Conservation (phyloP, 1,284 basidiomycete species). For the Hymenochaete sp. region DNA sequence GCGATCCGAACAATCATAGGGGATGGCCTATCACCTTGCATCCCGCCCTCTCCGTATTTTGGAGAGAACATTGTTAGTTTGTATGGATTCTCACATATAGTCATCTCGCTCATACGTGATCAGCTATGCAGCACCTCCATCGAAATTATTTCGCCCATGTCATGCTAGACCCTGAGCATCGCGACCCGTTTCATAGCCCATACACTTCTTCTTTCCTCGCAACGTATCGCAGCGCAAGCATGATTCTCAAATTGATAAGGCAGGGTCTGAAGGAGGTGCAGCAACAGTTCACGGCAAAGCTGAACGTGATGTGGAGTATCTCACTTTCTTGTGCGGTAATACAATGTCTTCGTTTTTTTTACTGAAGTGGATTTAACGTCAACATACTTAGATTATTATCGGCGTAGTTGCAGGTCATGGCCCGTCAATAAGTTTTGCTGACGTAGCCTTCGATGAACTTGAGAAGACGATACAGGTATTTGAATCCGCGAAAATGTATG, state of each 20-base stretch:
- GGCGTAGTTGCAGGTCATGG: conserved; percentile 16
- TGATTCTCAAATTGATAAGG: conserved; percentile 2
- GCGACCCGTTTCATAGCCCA: conserved; percentile 17
- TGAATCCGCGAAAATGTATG: neutral
- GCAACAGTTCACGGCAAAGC: too few species aligned
- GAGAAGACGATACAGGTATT: conserved; percentile 5
- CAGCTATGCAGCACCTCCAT: conserved; percentile 12
- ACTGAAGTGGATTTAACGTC: too few species aligned
- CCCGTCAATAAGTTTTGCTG: conserved; percentile 12
- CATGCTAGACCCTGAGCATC: conserved; percentile 11
- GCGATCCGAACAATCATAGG: too few species aligned
- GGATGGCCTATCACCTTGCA: conserved; percentile 7
- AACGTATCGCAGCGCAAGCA: conserved; percentile 13
- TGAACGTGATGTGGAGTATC: neutral
- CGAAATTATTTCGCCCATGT: conserved; percentile 17
- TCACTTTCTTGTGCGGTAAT: neutral
- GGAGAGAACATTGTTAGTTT: conserved; percentile 2
- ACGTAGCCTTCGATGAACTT: conserved; percentile 14
- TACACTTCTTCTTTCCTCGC: conserved; percentile 18
- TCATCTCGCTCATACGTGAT: neutral
- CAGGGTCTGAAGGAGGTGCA: neutral
- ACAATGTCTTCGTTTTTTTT: neutral
- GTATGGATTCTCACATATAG: neutral
- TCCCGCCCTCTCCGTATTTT: neutral
- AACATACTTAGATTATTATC: conserved; percentile 16